phyloP scores from a whole-genome alignment of 768 basidiomycete species.

The Pleurotus sapidus region DNA sequence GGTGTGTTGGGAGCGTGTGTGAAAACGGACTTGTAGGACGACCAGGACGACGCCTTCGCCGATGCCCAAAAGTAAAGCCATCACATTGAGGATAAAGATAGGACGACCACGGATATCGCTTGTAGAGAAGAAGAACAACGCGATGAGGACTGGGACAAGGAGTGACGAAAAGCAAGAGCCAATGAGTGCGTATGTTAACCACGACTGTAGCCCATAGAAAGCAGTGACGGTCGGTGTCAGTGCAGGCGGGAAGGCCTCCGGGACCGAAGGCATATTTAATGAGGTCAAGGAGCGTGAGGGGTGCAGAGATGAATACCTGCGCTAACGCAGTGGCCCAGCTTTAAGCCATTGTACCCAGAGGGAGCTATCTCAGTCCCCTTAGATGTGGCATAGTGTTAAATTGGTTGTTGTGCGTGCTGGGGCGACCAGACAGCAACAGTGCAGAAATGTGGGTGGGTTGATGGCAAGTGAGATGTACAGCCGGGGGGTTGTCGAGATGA shows the following conservation, averaged over 20 bases:
- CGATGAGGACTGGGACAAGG: constrained; percentile 29
- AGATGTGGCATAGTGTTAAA: too few species aligned
- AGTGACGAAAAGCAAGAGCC: constrained; percentile 23
- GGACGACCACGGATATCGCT: constrained; percentile 19
- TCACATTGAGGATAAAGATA: constrained; percentile 30
- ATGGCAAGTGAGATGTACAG: too few species aligned
- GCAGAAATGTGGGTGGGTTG: too few species aligned
- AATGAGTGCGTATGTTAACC: constrained; percentile 21
- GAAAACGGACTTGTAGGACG: constrained; percentile 11
- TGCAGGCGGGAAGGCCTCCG: neutral
- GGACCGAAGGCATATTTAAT: neutral
- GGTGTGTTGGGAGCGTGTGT: too few species aligned
- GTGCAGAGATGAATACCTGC: neutral
- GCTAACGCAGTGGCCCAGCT: too few species aligned
- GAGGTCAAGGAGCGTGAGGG: neutral
- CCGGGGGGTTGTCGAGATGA: too few species aligned
- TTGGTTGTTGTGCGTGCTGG: too few species aligned
- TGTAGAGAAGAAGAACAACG: constrained; percentile 29
- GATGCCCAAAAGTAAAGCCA: constrained; percentile 23
- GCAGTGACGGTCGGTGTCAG: neutral
- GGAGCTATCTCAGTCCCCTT: too few species aligned
- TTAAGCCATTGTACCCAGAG: neutral
- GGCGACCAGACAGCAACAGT: too few species aligned
- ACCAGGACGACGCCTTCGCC: constrained; percentile 20
- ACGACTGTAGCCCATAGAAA: constrained; percentile 4